Evolutionary conservation across 202 grass and related monocot species (phyloP), one percentile per base, ranked within the genome.

Genomic region (Carex sylvatica): DNA sequence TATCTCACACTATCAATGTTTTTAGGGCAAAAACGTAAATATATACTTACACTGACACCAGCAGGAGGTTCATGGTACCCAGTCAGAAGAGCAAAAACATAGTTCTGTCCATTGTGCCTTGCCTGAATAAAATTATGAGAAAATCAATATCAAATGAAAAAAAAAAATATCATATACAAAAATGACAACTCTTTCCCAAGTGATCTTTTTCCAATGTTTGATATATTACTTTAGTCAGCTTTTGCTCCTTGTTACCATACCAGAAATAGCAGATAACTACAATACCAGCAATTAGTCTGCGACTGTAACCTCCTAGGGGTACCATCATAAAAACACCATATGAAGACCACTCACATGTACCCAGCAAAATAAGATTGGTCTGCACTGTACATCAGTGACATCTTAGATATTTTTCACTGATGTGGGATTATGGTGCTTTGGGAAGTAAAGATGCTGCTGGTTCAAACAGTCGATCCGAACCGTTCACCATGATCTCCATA

Each of bases 21-120:
- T n/a, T 4, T 31, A 24, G 20, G 15, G 71, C 71, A 15, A 36
- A 72, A 77, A 56, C 53, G 36, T 36, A 82, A 64, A 82, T 44
- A 82, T 68, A 82, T 51, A 82, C 59, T 88, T 91, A 93, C 89
- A 85, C 88, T 87, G 84, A 91, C 79, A 19, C 92, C 92, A 87
- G 93, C 93, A 89, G 93, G 93, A 85, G 93, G 93, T 13, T 95
- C 93, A 70, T 2, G 93, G 55, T 95, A 95, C 49, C 93, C 93
- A 83, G 90, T 95, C 63, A 95, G 90, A 85, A 95, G 93, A 71
- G 88, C 78, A 80, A 95, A 95, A 30, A 95, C 93, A 0, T 95
- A 92, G 88, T 93, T 98, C 82, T 98, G 95, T 18, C 95, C 95
- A 56, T 85, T 90, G 86, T 98, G 95, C 87, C 92, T 94, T 40